Base-by-base conservation (phyloP, 129 eudicot genomes). In the Artemisia annua region DNA sequence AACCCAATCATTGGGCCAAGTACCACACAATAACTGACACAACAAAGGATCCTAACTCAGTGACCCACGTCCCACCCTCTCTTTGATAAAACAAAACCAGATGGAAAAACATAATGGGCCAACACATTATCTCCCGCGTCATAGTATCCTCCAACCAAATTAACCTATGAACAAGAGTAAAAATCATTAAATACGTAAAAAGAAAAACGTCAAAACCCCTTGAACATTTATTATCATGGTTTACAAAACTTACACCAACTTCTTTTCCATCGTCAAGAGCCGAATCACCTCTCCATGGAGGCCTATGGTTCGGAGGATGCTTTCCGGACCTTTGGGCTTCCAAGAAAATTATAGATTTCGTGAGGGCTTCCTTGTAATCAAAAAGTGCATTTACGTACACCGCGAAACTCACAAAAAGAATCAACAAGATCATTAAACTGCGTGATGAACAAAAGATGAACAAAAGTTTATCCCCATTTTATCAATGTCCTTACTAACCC, bases 101-200 rank as follows among this genome's bases (percentile, higher is more conserved):
- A 22, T 22, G 24, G 24, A 22, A 22, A 1, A 22, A 22, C 24
- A 1, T n/a, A n/a, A n/a, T n/a, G n/a, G n/a, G n/a, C n/a, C n/a
- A n/a, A n/a, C 4, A 92, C 96, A 64, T 92, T 92, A 77, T 92
- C 98, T 20, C 98, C 98, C 19, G 98, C 98, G 63, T 92, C 98
- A 68, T 92, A 92, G 77, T 92, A 92, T 80, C 98, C 98, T 32
- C 98, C 98, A 9, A 76, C 91, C 67, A 92, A 79, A 70, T 92
- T 91, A 81, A 92, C 92, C 98, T 88, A 78, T 8, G 70, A n/a
- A 50, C 32, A 58, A 4, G 13, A 46, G 7, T 56, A 11, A 43
- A 57, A 56, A 71, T 28, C 26, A 50, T 3, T 19, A 57, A 18
- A 43, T 18, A 4, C 11, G 13, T 16, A 11, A 71, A 15, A 12